Evolutionary conservation across 106 monocot species (phyloP).

Genomic region (Dactylorhiza incarnata): DNA sequence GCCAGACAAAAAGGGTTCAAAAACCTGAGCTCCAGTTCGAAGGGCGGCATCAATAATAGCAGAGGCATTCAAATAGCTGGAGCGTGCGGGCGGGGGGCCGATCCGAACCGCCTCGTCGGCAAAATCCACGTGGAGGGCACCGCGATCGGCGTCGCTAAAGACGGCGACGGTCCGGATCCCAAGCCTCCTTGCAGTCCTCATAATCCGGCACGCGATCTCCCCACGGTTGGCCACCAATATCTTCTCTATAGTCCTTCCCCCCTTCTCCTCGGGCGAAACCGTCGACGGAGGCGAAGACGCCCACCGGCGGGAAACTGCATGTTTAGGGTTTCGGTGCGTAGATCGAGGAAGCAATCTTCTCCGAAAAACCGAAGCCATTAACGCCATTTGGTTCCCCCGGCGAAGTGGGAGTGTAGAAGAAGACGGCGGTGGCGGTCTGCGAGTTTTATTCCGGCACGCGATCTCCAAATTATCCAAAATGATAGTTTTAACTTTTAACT

Average conservation of each 20-base stretch:
- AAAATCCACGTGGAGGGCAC: constrained; percentile 51
- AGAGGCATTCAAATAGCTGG: constrained; percentile 73
- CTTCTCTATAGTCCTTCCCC: constrained; percentile 55
- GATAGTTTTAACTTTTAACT: too few species aligned
- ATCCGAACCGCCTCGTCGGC: constrained; percentile 88
- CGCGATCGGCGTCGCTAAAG: constrained; percentile 83
- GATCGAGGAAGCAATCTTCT: constrained; percentile 8
- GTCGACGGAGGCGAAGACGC: constrained; percentile 19
- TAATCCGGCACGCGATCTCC: constrained; percentile 92
- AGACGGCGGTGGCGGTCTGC: too few species aligned
- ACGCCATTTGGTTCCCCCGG: constrained; percentile 1
- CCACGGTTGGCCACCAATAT: constrained; percentile 95
- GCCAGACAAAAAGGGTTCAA: not conserved
- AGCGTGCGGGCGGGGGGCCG: constrained; percentile 74
- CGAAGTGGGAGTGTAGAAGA: not conserved
- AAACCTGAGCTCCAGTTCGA: constrained; percentile 82
- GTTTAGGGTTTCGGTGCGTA: constrained; percentile 6
- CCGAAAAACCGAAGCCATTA: constrained; percentile 27
- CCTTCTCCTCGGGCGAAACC: constrained; percentile 2
- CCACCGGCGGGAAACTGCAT: not conserved
- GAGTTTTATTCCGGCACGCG: too few species aligned
- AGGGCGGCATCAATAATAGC: constrained; percentile 74
- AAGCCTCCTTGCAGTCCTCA: constrained; percentile 66
- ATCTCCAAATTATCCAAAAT: too few species aligned
- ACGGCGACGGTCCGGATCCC: constrained; percentile 94